phyloP scores from a whole-genome alignment of 2,329 filamentous ascomycete genomes.

The Verticillium zaregamsianum region DNA sequence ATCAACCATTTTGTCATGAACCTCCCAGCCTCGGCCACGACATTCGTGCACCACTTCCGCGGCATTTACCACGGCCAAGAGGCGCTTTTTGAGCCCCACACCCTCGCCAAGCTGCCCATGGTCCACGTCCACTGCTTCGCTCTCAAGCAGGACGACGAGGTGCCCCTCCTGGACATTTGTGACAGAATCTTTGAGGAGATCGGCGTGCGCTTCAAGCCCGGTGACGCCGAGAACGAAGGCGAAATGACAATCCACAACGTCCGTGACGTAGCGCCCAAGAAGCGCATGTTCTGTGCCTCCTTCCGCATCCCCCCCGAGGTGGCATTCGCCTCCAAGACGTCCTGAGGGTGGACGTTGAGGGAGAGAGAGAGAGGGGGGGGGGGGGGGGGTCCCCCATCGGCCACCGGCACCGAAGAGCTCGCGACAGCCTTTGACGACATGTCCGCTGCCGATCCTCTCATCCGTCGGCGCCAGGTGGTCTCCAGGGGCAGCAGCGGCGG shows the following conservation, averaged over 20 bases:
- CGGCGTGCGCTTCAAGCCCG: conserved; percentile 34
- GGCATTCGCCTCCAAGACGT: conserved; percentile 56
- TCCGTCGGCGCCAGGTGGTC: background rate
- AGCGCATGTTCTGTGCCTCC: conserved; percentile 94
- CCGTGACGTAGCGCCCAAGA: conserved; percentile 84
- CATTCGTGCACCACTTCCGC: conserved; percentile 72
- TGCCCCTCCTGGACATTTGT: conserved; percentile 48
- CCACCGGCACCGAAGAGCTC: background rate
- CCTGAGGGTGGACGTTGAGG: background rate
- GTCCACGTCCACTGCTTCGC: conserved; percentile 96
- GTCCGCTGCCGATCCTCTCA: background rate
- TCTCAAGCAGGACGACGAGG: conserved; percentile 72
- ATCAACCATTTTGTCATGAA: conserved; percentile 99
- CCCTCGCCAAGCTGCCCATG: conserved; percentile 63
- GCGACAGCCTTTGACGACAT: background rate
- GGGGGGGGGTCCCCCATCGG: background rate
- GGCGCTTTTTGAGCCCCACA: conserved; percentile 58
- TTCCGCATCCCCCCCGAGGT: conserved; percentile 81
- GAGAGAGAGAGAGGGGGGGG: background rate
- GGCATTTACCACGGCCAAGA: conserved; percentile 76
- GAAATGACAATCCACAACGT: conserved; percentile 64
- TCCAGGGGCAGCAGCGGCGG: no score
- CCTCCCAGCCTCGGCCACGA: conserved; percentile 82
- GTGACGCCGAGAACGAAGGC: conserved; percentile 40
- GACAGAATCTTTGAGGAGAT: conserved; percentile 35